A percentile compares a stretch with the other conserved stretches of the same genome.
Evolutionary conservation across 116 monocot species (phyloP).

Genomic region (Cymodocea nodosa): DNA sequence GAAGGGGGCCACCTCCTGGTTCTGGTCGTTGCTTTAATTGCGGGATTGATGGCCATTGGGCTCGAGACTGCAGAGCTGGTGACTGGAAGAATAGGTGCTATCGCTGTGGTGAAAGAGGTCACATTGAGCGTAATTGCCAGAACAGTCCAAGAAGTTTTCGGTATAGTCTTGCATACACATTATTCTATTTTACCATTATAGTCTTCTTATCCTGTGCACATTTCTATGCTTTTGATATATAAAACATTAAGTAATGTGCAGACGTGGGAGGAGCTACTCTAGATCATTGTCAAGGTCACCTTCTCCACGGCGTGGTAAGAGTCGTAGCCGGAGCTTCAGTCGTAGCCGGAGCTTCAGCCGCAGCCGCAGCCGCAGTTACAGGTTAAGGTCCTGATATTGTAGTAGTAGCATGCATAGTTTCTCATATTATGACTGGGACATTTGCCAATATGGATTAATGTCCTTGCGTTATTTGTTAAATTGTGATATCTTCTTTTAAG

Average conservation of each 20-base stretch:
- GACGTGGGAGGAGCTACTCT: slow-evolving; percentile 54
- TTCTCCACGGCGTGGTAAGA: slow-evolving; percentile 51
- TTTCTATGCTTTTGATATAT: too few relatives aligned
- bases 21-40: slow-evolving; percentile 96
- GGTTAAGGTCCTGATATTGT: too few relatives aligned
- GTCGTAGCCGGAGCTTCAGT: slow-evolving; percentile 60
- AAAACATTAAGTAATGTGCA: slow-evolving; percentile 6
- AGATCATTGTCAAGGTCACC: slow-evolving; percentile 45
- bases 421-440: too few relatives aligned
- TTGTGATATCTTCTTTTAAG: neutral
- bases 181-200: neutral
- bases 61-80: slow-evolving; percentile 92
- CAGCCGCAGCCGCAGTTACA: slow-evolving; percentile 89
- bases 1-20: slow-evolving; percentile 87
- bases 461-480: neutral
- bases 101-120: slow-evolving; percentile 92
- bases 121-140: slow-evolving; percentile 91
- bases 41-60: slow-evolving; percentile 97
- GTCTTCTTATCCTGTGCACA: too few relatives aligned
- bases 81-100: slow-evolving; percentile 99
- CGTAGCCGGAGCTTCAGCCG: too few relatives aligned
- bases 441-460: too few relatives aligned
- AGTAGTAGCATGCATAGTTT: too few relatives aligned
- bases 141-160: slow-evolving; percentile 74
- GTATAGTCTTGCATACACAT: slow-evolving; percentile 15